Base-by-base conservation (phyloP, 768 basidiomycete species). In the Leccinum uliginosum region DNA sequence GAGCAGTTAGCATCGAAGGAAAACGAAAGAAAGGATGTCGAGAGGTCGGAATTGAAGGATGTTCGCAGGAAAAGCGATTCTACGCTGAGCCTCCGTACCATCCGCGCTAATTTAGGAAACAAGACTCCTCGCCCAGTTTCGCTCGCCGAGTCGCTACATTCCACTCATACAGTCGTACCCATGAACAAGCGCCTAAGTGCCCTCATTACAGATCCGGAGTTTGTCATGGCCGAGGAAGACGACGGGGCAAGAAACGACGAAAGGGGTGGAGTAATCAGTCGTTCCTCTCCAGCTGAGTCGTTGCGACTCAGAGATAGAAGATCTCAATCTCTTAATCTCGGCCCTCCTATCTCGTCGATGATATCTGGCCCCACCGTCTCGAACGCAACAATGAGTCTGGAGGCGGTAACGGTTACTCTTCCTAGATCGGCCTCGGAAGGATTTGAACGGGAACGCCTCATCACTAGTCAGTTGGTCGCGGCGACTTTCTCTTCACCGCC, bases 41-140 rank as follows among this genome's bases (percentile, higher is more conserved):
- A 71, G 46, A 62, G 73, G 67, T 64, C 58, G 44, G 78, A 81
- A 47, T 68, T 68, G 65, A 91, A 86, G 74, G 89, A 91, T 60
- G 76, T 78, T 30, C 87, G 89, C 86, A 75, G 89, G 65, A 89
- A 87, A 73, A 90, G 89, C 62, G 89, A 92, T 70, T 85, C 89
- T 6, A 90, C 88, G n/a, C 82, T 86, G 66, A 86, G 87, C 64
- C 84, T 86, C 66, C 81, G 81, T 59, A 91, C 89, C 19, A 81
- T 89, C 55, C 81, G 87, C 29, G 81, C 84, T 34, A 67, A 70
- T 15, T 76, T 81, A 12, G 77, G 76, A 38, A 69, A 67, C 32
- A 79, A 79, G 26, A 74, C 85, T 3, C 83, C 86, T 35, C 79
- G 89, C 15, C 89, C 89, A 4, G 86, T 89, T 30, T 91, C 89